phyloP scores from a whole-genome alignment of 129 eudicot genomes.

The Glebionis coronaria region DNA sequence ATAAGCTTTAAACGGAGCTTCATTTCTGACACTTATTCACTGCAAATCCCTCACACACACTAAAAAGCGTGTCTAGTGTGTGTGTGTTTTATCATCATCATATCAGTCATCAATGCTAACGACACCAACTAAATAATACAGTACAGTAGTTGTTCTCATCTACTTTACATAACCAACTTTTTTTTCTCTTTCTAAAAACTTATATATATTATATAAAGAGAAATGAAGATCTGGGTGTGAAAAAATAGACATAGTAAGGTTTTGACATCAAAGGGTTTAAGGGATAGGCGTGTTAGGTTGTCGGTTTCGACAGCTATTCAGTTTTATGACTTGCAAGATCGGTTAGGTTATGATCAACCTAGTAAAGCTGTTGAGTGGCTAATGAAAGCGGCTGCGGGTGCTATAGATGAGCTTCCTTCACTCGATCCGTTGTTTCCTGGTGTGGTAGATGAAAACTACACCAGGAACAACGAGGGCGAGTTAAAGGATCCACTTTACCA shows the following conservation, averaged over 20 bases:
- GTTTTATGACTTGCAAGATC: slow-evolving; percentile 82
- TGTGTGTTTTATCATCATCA: background rate
- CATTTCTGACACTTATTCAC: slow-evolving; percentile 34
- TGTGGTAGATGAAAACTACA: slow-evolving; percentile 6
- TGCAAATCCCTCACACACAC: slow-evolving; percentile 23
- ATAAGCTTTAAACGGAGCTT: slow-evolving; percentile 38
- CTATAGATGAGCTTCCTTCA: slow-evolving; percentile 66
- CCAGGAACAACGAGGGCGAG: background rate
- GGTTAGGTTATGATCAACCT: slow-evolving; percentile 80
- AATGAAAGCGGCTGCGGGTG: slow-evolving; percentile 58
- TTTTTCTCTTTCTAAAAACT: slow-evolving; percentile 22
- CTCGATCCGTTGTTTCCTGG: slow-evolving; percentile 47
- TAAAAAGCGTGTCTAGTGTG: slow-evolving; percentile 10
- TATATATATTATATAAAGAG: slow-evolving; percentile 15
- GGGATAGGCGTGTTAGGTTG: slow-evolving; percentile 75
- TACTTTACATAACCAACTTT: background rate
- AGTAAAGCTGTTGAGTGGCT: slow-evolving; percentile 95
- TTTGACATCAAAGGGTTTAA: slow-evolving; percentile 66
- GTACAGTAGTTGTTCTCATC: slow-evolving; percentile 10
- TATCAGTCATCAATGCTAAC: slow-evolving; percentile 65
- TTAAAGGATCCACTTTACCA: slow-evolving; percentile 30
- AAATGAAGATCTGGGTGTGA: slow-evolving; percentile 42
- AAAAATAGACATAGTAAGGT: slow-evolving; percentile 90
- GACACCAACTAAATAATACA: slow-evolving; percentile 14
- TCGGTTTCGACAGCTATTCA: slow-evolving; percentile 80